Evolutionary conservation across 1,139 yeast genomes (phyloP), one percentile per base, ranked within the genome.

Genomic region (Candida smagusa): DNA sequence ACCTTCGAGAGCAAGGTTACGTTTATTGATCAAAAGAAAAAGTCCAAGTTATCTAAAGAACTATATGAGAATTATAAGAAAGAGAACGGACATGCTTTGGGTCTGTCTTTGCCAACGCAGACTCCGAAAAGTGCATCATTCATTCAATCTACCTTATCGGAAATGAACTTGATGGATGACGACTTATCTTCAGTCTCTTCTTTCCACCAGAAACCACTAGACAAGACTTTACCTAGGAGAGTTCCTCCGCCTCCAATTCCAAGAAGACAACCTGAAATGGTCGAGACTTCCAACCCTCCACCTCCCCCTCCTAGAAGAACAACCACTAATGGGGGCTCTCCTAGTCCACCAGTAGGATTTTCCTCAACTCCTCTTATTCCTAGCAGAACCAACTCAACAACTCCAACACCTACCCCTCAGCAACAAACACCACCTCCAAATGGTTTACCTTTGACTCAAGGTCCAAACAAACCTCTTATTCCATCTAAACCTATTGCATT

Each of bases 1-100:
- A 75, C 86, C 1, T 88, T 82, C 53, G 60, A 68, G 30, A 74
- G 85, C n/a, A 70, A 63, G 33, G 84, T 84, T 30, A 79, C 77
- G 45, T 74, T 83, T 38, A 71, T 88, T 25, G 82, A 88, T 46
- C 60, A 58, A 25, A 49, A 43, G 3, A 64, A 60, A 48, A 67
- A 62, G 42, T 37, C 47, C 12, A 41, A 48, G 12, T 52, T 71
- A 41, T 46, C 68, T n/a, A 59, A 56, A 33, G 44, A 51, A n/a
- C 51, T 65, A 26, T 68, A 68, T 44, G 53, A 53, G 3, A 47
- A 48, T 4, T 70, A 62, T 47, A 67, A 67, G 44, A 34, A 13
- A 25, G 63, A 64, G 31, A 56, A 65, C 41, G 63, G 61, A 6
- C 7, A n/a, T 11, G 9, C 28, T 22, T 11, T n/a, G n/a, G 19